Conservation (phyloP, 2,329 filamentous ascomycete genomes). For the Alternaria triticimaculans region DNA sequence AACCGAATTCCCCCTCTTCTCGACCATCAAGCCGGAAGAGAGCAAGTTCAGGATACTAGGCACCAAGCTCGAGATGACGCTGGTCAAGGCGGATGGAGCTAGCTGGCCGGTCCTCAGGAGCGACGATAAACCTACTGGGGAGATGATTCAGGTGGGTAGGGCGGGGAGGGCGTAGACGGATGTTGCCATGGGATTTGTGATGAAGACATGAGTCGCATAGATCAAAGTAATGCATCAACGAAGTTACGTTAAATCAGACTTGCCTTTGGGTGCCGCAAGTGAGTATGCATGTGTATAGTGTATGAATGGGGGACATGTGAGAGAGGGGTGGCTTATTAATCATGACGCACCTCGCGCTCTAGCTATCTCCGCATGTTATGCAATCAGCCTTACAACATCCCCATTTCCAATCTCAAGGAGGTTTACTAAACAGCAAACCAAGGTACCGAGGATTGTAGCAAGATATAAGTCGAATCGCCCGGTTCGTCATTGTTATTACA, state of each 20-base stretch:
- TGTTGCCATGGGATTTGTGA: not conserved
- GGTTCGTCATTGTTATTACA: too few species aligned
- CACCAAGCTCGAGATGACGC: constrained; percentile 83
- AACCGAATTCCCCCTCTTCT: constrained; percentile 76
- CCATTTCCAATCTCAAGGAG: constrained; percentile 14
- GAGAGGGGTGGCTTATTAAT: constrained; percentile 29
- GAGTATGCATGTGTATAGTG: not conserved
- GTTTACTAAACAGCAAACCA: constrained; percentile 33
- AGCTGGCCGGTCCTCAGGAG: constrained; percentile 87
- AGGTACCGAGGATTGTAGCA: not conserved
- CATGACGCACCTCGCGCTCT: constrained; percentile 30
- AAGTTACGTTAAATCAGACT: constrained; percentile 1
- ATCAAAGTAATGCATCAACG: not conserved
- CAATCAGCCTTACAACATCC: constrained; percentile 24
- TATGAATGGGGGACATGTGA: not conserved
- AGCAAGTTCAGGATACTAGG: constrained; percentile 82
- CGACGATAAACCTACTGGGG: constrained; percentile 74
- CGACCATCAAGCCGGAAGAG: constrained; percentile 74
- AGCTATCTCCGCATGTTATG: constrained; percentile 29
- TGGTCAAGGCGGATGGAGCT: constrained; percentile 74
- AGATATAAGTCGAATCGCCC: not conserved
- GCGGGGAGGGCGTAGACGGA: constrained; percentile 60
- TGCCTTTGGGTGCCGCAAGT: not conserved
- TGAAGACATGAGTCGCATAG: not conserved
- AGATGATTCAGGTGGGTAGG: constrained; percentile 88